Evolutionary conservation across 2,329 filamentous ascomycete genomes (phyloP).

Genomic region (Penicillium sp.): DNA sequence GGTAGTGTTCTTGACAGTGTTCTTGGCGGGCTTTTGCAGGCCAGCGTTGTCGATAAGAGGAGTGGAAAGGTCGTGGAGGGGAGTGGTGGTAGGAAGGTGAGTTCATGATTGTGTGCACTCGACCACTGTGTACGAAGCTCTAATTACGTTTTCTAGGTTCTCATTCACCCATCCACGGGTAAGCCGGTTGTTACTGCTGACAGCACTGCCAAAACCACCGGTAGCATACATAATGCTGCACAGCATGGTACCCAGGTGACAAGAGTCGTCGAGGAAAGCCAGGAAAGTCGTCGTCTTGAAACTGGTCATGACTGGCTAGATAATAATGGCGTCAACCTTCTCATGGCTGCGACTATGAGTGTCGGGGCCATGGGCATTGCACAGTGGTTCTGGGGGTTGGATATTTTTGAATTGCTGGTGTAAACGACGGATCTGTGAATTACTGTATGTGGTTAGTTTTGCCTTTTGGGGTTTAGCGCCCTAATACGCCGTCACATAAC

Average conservation of each 20-base stretch:
- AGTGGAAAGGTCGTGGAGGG: conserved; percentile 89
- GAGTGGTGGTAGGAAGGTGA: conserved; percentile 64
- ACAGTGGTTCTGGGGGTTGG: conserved; percentile 34
- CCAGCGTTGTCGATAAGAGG: conserved; percentile 77
- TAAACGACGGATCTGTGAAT: too few relatives aligned
- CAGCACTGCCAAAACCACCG: conserved; percentile 14
- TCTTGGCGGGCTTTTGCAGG: conserved; percentile 79
- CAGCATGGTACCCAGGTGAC: conserved; percentile 21
- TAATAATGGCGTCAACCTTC: conserved; percentile 92
- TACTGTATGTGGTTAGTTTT: too few relatives aligned
- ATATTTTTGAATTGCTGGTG: conserved; percentile 15
- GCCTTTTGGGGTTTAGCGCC: too few relatives aligned
- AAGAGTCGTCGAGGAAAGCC: conserved; percentile 31
- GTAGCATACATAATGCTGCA: conserved; percentile 29
- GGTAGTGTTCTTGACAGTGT: conserved; percentile 86
- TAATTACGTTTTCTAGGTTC: conserved; percentile 27
- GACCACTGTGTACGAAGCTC: background rate
- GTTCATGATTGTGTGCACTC: conserved; percentile 19
- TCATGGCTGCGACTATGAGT: conserved; percentile 85
- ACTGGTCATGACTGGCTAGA: conserved; percentile 73
- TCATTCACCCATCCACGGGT: conserved; percentile 35
- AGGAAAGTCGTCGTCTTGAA: conserved; percentile 63
- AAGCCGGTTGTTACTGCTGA: conserved; percentile 16
- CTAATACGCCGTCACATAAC: too few relatives aligned
- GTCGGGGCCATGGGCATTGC: conserved; percentile 67